Evolutionary conservation across 768 basidiomycete species (phyloP), one percentile per base, ranked within the genome.

Genomic region (Paxillus involutus): DNA sequence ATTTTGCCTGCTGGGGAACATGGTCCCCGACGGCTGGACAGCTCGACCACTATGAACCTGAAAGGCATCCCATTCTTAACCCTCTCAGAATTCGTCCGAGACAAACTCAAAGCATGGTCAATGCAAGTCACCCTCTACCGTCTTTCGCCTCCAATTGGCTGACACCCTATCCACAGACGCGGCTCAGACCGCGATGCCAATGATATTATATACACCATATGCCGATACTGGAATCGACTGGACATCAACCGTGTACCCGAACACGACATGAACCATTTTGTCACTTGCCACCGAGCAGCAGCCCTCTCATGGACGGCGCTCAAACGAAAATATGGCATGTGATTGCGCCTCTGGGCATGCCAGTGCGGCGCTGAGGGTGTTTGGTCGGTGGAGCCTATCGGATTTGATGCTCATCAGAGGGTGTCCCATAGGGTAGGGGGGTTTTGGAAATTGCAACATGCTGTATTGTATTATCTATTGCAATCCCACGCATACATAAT

Each of bases 181-280:
- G 81, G 82, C 36, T 75, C 76, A 21, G 87, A 90, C 52, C 75
- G 80, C 52, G 91, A 93, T 63, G 90, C 90, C 9, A 83, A 83
- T 59, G 91, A 93, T 58, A 90, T 93, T 61, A 67, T 77, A 41
- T 91, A 83, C 65, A 77, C 83, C 37, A 75, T 94, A 61, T 77
- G 81, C 53, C 83, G 82, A 51, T 89, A 86, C 64, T 92, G 91
- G 90, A 88, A 86, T 65, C 78, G 80, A 51, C 81, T 93, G 56
- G 91, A 93, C 69, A 84, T 92, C 60, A 93, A 93, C 66, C 88
- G 91, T 60, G 86, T 93, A 55, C 85, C 86, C 26, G 91, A 93
- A 69, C 82, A 85, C 55, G 91, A 93, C 65, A 93, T 93, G 91
- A 83, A 83, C 54, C 77, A 80, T 30, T 93, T 93, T 63, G 85